Evolutionary conservation across 1,284 basidiomycete genomes (phyloP), one percentile per base, ranked within the genome.

Genomic region (Psilocybe mexicana): DNA sequence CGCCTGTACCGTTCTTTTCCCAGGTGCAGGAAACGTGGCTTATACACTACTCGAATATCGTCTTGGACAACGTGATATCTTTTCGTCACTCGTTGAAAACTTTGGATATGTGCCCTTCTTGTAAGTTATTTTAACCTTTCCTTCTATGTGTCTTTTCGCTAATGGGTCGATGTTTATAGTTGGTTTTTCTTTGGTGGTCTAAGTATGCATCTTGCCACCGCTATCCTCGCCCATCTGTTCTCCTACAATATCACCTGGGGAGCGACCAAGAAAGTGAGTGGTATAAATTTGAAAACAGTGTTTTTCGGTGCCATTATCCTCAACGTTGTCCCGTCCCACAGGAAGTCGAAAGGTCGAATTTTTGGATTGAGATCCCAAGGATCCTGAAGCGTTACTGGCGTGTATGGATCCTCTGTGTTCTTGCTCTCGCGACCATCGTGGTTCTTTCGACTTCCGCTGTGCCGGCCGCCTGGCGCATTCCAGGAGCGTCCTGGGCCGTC

Each of bases 121-220:
- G 88, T 90, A 68, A 70, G 88, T 80, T 40, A 38, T 10, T 44
- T 47, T 49, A 36, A 47, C 2, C 25, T 52, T 58, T 6, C 6
- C 36, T 45, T n/a, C 23, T 28, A 42, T 10, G 3, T 40, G 24
- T 35, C 24, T 38, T 43, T 58, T 58, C 61, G 26, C 40, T 57
- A 30, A 65, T 33, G 52, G 24, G 52, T 65, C 25, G 18, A 43
- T 65, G 54, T 68, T 43, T 8, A 24, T 33, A 92, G 91, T 77
- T 87, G 88, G 75, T 91, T 92, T 76, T 93, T 94, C 82, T 93
- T 93, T 67, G 85, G 86, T 33, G 92, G 92, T 0, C 77, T 93
- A 56, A 85, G 85, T 53, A 82, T 91, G 53, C 90, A 91, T 61
- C 81, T 94, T 42, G 79, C 85, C 2, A 79, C 83, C 36, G 90